Conservation (phyloP, 2,329 filamentous ascomycete species). For the Achaetomium macrosporum region DNA sequence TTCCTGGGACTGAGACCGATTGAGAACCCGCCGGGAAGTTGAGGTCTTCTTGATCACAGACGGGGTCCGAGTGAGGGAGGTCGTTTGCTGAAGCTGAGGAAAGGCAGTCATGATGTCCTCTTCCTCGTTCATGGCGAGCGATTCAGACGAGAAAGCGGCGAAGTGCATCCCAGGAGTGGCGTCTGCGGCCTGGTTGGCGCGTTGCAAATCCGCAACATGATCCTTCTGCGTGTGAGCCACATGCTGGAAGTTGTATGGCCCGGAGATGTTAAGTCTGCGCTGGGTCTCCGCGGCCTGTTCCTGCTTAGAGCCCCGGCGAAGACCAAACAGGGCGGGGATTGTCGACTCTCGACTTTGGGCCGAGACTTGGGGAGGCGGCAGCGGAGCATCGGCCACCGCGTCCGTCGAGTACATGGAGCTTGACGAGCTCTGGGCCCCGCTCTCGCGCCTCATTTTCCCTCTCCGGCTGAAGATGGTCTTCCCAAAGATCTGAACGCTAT, state of each 20-base stretch:
- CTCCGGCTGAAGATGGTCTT: constrained; percentile 54
- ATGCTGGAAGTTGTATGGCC: constrained; percentile 62
- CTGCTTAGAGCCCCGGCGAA: constrained; percentile 39
- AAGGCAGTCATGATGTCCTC: constrained; percentile 9
- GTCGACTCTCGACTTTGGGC: constrained; percentile 38
- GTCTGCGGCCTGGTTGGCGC: constrained; percentile 35
- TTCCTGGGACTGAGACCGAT: constrained; percentile 44
- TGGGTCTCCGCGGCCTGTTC: constrained; percentile 28
- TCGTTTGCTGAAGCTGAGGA: constrained; percentile 20
- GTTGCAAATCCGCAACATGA: constrained; percentile 37
- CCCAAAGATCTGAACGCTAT: constrained; percentile 55
- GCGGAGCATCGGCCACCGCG: constrained; percentile 18
- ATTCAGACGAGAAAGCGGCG: constrained; percentile 44
- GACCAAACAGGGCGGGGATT: constrained; percentile 46
- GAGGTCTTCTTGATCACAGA: constrained; percentile 29
- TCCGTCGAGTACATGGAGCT: constrained; percentile 47
- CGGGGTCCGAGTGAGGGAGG: constrained; percentile 20
- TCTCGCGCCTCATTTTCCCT: constrained; percentile 46
- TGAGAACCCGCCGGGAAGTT: constrained; percentile 34
- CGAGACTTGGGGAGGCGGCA: constrained; percentile 25
- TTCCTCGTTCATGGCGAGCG: constrained; percentile 27
- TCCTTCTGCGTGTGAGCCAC: constrained; percentile 53
- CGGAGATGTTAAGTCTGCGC: constrained; percentile 51
- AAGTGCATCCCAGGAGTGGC: constrained; percentile 35
- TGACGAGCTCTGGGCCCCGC: constrained; percentile 42